Evolutionary conservation across 2,329 filamentous ascomycete genomes (phyloP), one percentile per base, ranked within the genome.

Genomic region (Alternaria sp.): DNA sequence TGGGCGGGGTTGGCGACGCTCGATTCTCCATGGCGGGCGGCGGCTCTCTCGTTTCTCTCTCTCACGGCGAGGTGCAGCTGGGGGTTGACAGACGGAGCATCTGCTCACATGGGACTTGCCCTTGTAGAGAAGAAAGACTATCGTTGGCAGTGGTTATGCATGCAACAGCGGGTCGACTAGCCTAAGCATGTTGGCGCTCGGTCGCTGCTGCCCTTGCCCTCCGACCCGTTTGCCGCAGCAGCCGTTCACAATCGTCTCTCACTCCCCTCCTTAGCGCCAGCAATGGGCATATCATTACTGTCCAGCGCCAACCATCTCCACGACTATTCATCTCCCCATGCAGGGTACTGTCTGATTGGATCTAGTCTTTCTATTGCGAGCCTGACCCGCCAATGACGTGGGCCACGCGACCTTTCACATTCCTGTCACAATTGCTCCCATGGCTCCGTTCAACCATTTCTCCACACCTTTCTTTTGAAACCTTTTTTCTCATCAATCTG

Each of bases 1-100:
- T 67, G 51, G 75, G 73, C 70, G 75, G 75, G 70, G 75, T 72
- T 44, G 73, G 66, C 59, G 74, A 73, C 36, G 69, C 64, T 67
- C 70, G 68, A 60, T 65, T 66, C 61, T 73, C 69, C 76, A 78
- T 78, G 66, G 65, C 66, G 65, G 65, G 60, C 66, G 56, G 43
- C 46, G 53, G 51, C 54, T 54, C 43, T 60, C 27, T 46, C 45
- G 28, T 30, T 50, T 30, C 50, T 56, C 46, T 54, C 32, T 56
- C 46, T 54, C 32, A 41, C 67, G 48, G 62, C 62, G 65, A 56
- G 55, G 63, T 59, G 60, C 63, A 63, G 61, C 56, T 43, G 38
- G 57, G 63, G 52, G 43, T 57, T 51, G 58, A 40, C 32, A 57
- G 56, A 60, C 45, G 57, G 57, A 60, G 60, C 59, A 59, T 59